Evolutionary conservation across 345 rosid species (phyloP).

Genomic region (Kernera saxatilis): DNA sequence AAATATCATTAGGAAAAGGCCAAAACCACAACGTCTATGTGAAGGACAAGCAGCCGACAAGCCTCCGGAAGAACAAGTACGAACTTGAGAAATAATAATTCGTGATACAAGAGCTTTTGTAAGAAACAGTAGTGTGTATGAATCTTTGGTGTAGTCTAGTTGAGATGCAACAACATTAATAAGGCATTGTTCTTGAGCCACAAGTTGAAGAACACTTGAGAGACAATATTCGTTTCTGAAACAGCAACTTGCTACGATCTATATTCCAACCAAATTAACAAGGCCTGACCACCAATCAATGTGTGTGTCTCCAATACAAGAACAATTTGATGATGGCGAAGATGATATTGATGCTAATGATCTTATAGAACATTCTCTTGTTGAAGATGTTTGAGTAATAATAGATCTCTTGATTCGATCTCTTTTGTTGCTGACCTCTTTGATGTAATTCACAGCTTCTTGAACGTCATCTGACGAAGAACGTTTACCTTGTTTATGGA

Average conservation of each 20-base stretch:
- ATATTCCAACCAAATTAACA: conserved; percentile 19
- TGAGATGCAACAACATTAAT: conserved; percentile 22
- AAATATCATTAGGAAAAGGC: no score
- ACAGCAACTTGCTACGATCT: conserved; percentile 25
- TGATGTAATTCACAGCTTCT: conserved; percentile 23
- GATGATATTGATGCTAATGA: not conserved
- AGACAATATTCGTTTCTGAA: conserved; percentile 1
- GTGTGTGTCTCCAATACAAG: conserved; percentile 20
- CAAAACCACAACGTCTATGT: no score
- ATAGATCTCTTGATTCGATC: conserved; percentile 16
- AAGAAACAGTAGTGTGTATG: conserved; percentile 16
- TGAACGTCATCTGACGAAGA: conserved; percentile 21
- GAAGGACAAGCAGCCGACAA: no score
- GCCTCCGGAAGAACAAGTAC: no score
- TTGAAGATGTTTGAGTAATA: not conserved
- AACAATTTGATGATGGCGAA: conserved; percentile 5
- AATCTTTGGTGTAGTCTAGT: not conserved
- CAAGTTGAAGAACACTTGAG: conserved; percentile 20
- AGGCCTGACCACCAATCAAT: conserved; percentile 8
- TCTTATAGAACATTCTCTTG: not conserved
- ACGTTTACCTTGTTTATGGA: conserved; percentile 30
- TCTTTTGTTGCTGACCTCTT: not conserved
- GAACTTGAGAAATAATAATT: no score
- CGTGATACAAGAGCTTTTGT: no score
- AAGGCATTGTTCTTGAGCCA: conserved; percentile 16